Base-by-base conservation (phyloP, 768 basidiomycete species). In the Mycena haematopus region DNA sequence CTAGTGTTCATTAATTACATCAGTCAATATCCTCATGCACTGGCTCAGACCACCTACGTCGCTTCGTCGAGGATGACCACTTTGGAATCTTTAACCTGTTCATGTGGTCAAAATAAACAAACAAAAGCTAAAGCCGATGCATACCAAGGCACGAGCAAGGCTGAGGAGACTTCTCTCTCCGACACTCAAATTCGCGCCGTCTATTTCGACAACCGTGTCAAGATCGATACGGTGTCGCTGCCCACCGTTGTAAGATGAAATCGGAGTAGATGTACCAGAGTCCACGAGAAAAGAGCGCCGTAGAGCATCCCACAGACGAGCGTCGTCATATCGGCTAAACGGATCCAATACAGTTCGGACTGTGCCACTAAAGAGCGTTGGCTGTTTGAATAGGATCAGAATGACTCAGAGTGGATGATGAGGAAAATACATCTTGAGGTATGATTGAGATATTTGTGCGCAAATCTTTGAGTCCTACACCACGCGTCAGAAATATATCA, bases 1-100 rank as follows among this genome's bases (percentile, higher is more conserved):
- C 70, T 74, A 40, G 27, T n/a, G 40, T 42, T 42, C 6, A n/a
- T 53, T 35, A 1, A 6, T 14, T 52, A 5, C 2, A 22, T 14
- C 8, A 22, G 44, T 13, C 29, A 31, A 5, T 31, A 4, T 31
- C n/a, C n/a, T 21, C 4, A 21, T n/a, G 42, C 42, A 42, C n/a
- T 22, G 2, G n/a, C 10, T 45, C 44, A 17, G 9, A 45, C 22
- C 10, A 24, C 75, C 59, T 55, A 79, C 77, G 80, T 93, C 0
- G 91, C 92, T 77, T 93, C 92, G 72, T 95, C 93, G 15, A 95
- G 79, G 35, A 95, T 84, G 31, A 93, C 85, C 40, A 94, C 85
- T 69, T 83, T 84, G 7, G 87, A 83, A 71, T 91, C 84, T 65
- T 90, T 88, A 22, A 93, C 92, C 17, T 94, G 76, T 4, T 78